A percentile compares a stretch with the other conserved stretches of the same genome.
These are phyloP conservation scores for Nelumbo lutea DNA, from an alignment of 164 flowering plant genomes.

Conservation along the genomic window DNA sequence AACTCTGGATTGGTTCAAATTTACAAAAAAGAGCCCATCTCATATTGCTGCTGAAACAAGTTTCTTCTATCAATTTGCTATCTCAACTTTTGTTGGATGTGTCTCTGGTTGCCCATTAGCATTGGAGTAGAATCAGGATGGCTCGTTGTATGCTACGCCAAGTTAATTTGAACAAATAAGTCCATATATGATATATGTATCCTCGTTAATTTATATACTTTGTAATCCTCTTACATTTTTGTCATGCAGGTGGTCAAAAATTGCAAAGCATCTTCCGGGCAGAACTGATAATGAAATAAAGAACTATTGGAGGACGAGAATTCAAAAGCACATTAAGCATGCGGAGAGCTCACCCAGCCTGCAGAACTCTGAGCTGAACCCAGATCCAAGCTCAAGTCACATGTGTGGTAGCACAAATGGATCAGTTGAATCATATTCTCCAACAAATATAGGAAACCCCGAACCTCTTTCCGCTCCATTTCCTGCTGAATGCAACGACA, in stretches of 20 bases:
- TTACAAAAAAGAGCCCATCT: no score
- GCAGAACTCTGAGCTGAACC: conserved; percentile 19
- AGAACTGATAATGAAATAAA: conserved; percentile 78
- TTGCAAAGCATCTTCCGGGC: conserved; percentile 75
- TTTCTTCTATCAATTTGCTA: no score
- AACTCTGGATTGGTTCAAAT: no score
- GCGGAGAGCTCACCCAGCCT: conserved; percentile 28
- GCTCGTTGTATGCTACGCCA: no score
- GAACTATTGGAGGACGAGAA: conserved; percentile 75
- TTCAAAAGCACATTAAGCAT: conserved; percentile 70
- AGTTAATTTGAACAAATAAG: no score
- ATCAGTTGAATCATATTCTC: conserved; percentile 30
- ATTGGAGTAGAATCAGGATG: no score
- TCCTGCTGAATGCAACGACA: conserved; percentile 33
- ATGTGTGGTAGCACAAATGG: conserved; percentile 15
- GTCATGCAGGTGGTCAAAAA: conserved; percentile 65
- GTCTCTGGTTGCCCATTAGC: no score
- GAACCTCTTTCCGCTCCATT: conserved; percentile 19
- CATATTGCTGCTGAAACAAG: no score
- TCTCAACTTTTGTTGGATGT: no score
- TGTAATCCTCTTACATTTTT: not conserved
- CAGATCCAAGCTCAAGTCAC: conserved; percentile 38
- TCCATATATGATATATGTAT: no score
- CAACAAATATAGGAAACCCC: conserved; percentile 23
- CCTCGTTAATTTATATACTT: no score